A percentile compares a stretch with the other conserved stretches of the same genome.
phyloP scores from a whole-genome alignment of 2,329 filamentous ascomycete species.

The Alternaria infectoria region DNA sequence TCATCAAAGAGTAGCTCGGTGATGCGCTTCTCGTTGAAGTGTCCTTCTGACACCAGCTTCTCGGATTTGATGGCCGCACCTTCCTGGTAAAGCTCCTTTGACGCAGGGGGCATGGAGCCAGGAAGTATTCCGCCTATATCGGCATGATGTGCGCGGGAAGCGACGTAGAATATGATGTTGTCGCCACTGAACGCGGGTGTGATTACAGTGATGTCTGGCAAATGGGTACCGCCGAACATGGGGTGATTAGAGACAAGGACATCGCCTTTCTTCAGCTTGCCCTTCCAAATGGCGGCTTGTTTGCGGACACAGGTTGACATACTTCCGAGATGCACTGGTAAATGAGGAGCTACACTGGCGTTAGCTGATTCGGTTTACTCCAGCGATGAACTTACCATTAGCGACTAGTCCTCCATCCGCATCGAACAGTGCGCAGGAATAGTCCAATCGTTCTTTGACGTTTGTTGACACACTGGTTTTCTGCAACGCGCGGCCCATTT shows the following conservation, averaged over 20 bases:
- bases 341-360: constrained; percentile 66
- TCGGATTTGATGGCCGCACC: constrained; percentile 63
- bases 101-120: constrained; percentile 82
- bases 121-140: constrained; percentile 85
- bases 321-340: constrained; percentile 80
- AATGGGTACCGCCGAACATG: constrained; percentile 81
- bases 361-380: constrained; percentile 8
- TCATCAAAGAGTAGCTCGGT: constrained; percentile 74
- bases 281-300: constrained; percentile 80
- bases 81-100: constrained; percentile 64
- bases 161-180: constrained; percentile 81
- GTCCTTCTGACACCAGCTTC: constrained; percentile 76
- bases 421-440: constrained; percentile 82
- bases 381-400: constrained; percentile 57
- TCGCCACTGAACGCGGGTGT: constrained; percentile 79
- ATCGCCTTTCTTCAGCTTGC: constrained; percentile 77
- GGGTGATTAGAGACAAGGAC: constrained; percentile 86
- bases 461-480: constrained; percentile 83
- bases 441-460: constrained; percentile 82
- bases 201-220: constrained; percentile 82
- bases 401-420: constrained; percentile 76
- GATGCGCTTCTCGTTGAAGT: constrained; percentile 79
- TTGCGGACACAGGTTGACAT: constrained; percentile 86
- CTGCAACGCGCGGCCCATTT: constrained; percentile 80
- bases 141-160: constrained; percentile 80